Evolutionary conservation across 306 rosid genomes (phyloP).

Genomic region (Prunus mume): DNA sequence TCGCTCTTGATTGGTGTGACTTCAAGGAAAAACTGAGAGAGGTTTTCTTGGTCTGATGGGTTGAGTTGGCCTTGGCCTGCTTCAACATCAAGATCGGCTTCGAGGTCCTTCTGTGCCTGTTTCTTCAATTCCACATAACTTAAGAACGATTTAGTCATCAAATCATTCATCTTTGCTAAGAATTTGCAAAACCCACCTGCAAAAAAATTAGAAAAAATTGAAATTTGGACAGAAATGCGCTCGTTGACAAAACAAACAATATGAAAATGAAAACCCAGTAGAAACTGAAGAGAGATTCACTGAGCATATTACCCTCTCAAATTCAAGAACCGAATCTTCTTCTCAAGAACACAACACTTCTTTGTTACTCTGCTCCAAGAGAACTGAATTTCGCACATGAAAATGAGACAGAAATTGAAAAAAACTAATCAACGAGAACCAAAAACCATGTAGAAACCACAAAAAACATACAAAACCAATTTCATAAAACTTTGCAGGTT

Average conservation of each 20-base stretch:
- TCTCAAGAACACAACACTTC: conserved; percentile 19
- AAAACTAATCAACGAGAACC: neutral
- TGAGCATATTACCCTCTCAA: conserved; percentile 35
- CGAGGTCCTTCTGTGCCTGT: conserved; percentile 62
- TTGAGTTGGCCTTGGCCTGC: conserved; percentile 46
- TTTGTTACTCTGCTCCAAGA: conserved; percentile 18
- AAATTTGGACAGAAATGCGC: neutral
- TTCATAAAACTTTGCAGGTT: neutral
- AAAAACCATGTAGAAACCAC: neutral
- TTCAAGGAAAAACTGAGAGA: conserved; percentile 70
- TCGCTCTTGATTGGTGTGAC: conserved; percentile 59
- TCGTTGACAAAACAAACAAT: neutral
- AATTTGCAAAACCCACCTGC: conserved; percentile 41
- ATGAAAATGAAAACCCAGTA: conserved; percentile 11
- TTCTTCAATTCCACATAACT: conserved; percentile 88
- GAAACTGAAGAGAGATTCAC: conserved; percentile 12
- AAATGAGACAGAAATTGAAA: neutral
- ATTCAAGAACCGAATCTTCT: conserved; percentile 46
- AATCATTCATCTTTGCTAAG: conserved; percentile 75
- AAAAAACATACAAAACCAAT: neutral
- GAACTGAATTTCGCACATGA: conserved; percentile 26
- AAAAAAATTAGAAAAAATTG: neutral
- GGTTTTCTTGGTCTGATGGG: conserved; percentile 63
- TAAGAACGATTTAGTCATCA: conserved; percentile 88
- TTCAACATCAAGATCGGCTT: conserved; percentile 56